Evolutionary conservation across 176 grass and related monocot species (phyloP).

Genomic region (Carex pumila): DNA sequence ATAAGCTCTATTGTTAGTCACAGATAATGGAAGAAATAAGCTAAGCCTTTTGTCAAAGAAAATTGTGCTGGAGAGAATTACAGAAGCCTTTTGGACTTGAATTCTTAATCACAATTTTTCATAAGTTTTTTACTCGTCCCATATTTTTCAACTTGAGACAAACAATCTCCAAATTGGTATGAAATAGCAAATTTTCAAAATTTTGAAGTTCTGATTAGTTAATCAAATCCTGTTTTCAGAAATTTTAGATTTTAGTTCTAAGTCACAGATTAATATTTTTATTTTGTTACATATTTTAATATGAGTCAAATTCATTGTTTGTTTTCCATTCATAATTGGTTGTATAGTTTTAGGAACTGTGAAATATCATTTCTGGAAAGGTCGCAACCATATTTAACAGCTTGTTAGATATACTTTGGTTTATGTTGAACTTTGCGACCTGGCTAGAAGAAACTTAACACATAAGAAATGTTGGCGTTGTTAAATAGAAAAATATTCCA

Average conservation of each 20-base stretch:
- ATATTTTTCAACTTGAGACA: neutral
- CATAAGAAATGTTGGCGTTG: neutral
- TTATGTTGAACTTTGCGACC: neutral
- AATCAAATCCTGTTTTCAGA: neutral
- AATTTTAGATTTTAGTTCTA: neutral
- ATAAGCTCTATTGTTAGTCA: neutral
- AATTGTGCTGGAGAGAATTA: neutral
- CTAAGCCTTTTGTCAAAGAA: neutral
- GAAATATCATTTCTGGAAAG: neutral
- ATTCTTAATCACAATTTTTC: too few relatives aligned
- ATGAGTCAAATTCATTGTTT: neutral
- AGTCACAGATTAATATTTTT: neutral
- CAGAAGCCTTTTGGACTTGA: neutral
- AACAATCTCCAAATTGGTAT: neutral
- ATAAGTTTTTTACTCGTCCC: neutral
- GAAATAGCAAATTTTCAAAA: neutral
- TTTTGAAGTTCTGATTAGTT: neutral
- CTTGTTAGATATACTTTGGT: neutral
- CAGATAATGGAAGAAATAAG: neutral
- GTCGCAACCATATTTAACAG: neutral
- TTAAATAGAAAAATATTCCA: neutral
- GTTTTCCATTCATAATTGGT: neutral
- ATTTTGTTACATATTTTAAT: neutral
- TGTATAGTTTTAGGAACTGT: neutral
- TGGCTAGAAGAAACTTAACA: neutral